A percentile compares a stretch with the other conserved stretches of the same genome.
Evolutionary conservation across 768 basidiomycete species (phyloP).

Genomic region (Sutorius australiensis): DNA sequence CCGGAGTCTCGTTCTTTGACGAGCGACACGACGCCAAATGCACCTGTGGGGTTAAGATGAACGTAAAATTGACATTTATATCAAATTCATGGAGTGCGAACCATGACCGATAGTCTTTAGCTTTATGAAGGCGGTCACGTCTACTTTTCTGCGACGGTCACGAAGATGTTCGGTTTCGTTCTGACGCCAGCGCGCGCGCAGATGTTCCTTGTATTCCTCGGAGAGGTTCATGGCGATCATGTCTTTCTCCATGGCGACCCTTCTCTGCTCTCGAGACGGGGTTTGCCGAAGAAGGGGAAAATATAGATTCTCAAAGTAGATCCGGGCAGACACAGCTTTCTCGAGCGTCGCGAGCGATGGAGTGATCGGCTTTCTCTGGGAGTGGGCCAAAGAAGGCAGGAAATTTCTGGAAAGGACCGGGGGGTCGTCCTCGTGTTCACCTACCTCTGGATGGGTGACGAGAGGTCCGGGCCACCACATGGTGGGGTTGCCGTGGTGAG

Average conservation of each 20-base stretch:
- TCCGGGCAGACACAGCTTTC: slow-evolving; percentile 86
- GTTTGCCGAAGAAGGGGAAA: slow-evolving; percentile 83
- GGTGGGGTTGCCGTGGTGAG: slow-evolving; percentile 58
- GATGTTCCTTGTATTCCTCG: slow-evolving; percentile 63
- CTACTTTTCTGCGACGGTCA: slow-evolving; percentile 77
- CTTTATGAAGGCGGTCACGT: slow-evolving; percentile 79
- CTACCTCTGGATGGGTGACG: slow-evolving; percentile 60
- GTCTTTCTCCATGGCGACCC: slow-evolving; percentile 83
- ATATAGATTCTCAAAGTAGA: slow-evolving; percentile 92
- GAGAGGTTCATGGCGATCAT: slow-evolving; percentile 70
- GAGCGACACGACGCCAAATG: slow-evolving; percentile 94
- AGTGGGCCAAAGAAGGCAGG: slow-evolving; percentile 33
- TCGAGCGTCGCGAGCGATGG: slow-evolving; percentile 91
- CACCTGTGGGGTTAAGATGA: slow-evolving; percentile 52
- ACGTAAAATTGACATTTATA: slow-evolving; percentile 18
- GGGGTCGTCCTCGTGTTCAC: slow-evolving; percentile 52
- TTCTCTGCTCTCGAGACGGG: slow-evolving; percentile 80
- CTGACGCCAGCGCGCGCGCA: slow-evolving; percentile 74
- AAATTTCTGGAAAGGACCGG: slow-evolving; percentile 13
- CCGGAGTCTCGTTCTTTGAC: slow-evolving; percentile 80
- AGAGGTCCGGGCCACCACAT: slow-evolving; percentile 59
- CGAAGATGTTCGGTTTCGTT: slow-evolving; percentile 91
- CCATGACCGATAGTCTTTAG: slow-evolving; percentile 95
- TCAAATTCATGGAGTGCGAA: slow-evolving; percentile 35
- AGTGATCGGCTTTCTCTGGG: slow-evolving; percentile 57